Evolutionary conservation across 2,329 filamentous ascomycete species (phyloP), one percentile per base, ranked within the genome.

Genomic region (Dactylellina parvicollis): DNA sequence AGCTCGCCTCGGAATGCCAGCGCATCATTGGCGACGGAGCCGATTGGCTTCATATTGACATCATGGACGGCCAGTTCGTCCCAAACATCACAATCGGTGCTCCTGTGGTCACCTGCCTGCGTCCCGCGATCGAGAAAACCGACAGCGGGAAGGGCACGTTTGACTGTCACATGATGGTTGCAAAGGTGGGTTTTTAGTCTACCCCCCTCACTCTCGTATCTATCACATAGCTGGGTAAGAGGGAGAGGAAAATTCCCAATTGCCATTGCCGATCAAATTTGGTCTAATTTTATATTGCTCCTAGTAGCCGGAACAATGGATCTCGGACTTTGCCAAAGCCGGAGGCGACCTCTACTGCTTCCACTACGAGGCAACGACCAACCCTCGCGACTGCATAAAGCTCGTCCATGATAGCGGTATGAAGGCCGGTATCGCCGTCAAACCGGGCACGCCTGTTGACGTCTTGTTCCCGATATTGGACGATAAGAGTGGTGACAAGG

Each of bases 141-240:
- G 84, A 85, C 40, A 62, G 55, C 18, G 92, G 91, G 59, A 90
- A 89, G 78, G 95, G 95, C 75, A 98, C 94, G 12, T 99, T 99
- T 81, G 95, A 99, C 82, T 99, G 95, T 86, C 95, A 99, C 83
- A 98, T 99, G 95, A 99, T 99, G 95, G 96, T 99, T 80, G 89
- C 92, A 56, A 69, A 74, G 62, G 62, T 72, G 46, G 44, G 47
- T 36, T 34, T 14, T 52, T 40, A 4, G 38, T 38, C 32, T 56
- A 18, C 20, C 38, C 18, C 38, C 36, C 24, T 59, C 36, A 28
- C 14, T 36, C n/a, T 40, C 24, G 4, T 62, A 10, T 30, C 18
- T 49, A 28, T 50, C 46, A 4, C n/a, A 42, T 16, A 10, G 8
- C 8, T 16, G 38, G 4, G 38, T 4, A 42, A 9, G 8, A 10